phyloP scores from a whole-genome alignment of 768 basidiomycete species.

The Leccinum arenicola region DNA sequence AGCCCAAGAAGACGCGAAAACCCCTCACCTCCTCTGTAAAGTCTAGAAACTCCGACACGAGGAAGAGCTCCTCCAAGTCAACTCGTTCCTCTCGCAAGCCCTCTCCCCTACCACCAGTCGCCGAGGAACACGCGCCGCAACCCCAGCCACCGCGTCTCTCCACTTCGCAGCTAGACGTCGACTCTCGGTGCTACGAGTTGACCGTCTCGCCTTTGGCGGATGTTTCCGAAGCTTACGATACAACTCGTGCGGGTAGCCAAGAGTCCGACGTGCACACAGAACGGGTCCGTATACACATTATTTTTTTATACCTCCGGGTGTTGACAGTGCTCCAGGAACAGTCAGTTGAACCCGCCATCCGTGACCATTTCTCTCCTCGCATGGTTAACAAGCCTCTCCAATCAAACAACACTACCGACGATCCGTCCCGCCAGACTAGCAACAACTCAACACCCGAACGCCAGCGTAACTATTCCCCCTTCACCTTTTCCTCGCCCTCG shows the following conservation, averaged over 20 bases:
- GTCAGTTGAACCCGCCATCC: constrained; percentile 55
- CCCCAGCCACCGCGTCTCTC: constrained; percentile 25
- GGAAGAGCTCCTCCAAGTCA: constrained; percentile 36
- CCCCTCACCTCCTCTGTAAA: constrained; percentile 31
- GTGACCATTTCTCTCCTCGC: constrained; percentile 46
- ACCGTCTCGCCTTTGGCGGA: constrained; percentile 79
- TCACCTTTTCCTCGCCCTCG: constrained; percentile 77
- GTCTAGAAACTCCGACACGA: constrained; percentile 30
- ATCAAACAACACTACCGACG: constrained; percentile 32
- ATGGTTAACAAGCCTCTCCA: constrained; percentile 24
- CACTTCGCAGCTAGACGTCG: constrained; percentile 52
- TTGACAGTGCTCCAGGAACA: constrained; percentile 39
- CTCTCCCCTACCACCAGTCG: constrained; percentile 62
- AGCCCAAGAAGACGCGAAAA: constrained; percentile 60
- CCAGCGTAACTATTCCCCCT: constrained; percentile 67
- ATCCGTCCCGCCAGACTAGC: constrained; percentile 65
- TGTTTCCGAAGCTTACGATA: constrained; percentile 67
- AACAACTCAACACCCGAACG: constrained; percentile 75
- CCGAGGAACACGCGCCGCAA: constrained; percentile 45
- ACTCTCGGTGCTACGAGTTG: constrained; percentile 77
- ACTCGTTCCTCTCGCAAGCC: constrained; percentile 41
- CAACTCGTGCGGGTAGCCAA: constrained; percentile 34
- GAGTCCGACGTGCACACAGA: constrained; percentile 42
- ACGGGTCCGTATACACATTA: constrained; percentile 41
- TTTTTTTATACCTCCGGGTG: not conserved